Evolutionary conservation across 176 grass and related monocot genomes (phyloP), one percentile per base, ranked within the genome.

Genomic region (Guadua angustifolia): DNA sequence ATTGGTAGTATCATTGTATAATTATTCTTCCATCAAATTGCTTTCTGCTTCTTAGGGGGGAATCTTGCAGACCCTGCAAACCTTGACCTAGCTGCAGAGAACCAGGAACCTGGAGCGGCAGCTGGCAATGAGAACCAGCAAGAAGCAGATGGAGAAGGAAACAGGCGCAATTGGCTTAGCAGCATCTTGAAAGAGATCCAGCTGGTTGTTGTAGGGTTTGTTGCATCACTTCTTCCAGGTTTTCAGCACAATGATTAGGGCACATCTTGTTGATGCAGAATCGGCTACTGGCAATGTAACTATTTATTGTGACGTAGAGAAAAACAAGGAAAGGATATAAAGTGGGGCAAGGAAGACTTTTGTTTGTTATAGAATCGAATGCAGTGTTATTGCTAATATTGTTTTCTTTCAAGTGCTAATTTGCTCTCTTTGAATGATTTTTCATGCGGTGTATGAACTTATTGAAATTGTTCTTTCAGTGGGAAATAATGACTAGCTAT

Each of bases 171-270:
- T 82, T 92, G 93, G 80, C 73, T 92, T 21, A 85, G 92, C 22
- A 89, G 87, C 57, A 86, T 94, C n/a, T 82, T 94, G 59, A 95
- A 87, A 79, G 93, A 95, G 89, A 79, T 99, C 64, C 93, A 95
- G 79, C 73, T 94, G 89, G 79, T 98, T 42, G 89, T 89, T 74
- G 85, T 95, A 62, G 96, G 91, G 26, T 99, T 99, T 61, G 73
- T 99, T 66, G 80, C 91, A 17, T 99, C 96, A 9, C 93, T 99
- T 92, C 87, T 99, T 73, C 96, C 93, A 64, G 96, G 92, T 13
- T 92, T 92, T 77, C 91, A 90, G 78, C 85, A 95, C 73, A 83
- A 99, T 65, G 91, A 95, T 80, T 99, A 95, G 87, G 42, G 14
- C 47, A 26, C 39, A 4, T 22, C 22, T 50, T 19, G 5, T 67